Evolutionary conservation across 2,329 filamentous ascomycete species (phyloP), one percentile per base, ranked within the genome.

Genomic region (Neonectria punicea): DNA sequence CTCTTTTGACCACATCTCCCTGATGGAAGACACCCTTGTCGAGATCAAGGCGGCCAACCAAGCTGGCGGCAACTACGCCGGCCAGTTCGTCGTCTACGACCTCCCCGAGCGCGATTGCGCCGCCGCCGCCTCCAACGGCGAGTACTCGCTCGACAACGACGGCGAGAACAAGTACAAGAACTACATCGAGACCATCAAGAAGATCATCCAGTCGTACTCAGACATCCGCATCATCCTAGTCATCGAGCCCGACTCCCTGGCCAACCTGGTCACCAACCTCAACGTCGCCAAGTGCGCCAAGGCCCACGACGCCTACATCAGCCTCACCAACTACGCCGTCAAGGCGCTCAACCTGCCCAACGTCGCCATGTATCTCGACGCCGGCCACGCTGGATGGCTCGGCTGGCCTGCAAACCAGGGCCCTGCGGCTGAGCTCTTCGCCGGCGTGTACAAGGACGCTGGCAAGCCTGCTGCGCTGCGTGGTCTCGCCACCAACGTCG

Each of bases 61-160:
- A 59, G 77, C 76, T 36, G 78, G 78, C 9, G 75, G 68, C 25
- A 78, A 79, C 55, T 83, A 85, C 63, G 83, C 81, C 11, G 85
- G 80, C 5, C 80, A 83, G 54, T 81, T 88, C 49, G 86, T 88
- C 57, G 82, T 89, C 60, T 88, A 88, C 73, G 82, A 88, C 74
- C 81, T 88, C 3, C 86, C 86, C 13, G 85, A 87, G 72, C 84
- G 86, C 74, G 86, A 88, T 78, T 89, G 86, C 70, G 82, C 85
- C 30, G 86, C 86, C 4, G 81, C 82, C 9, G 86, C 86, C 13
- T 87, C 85, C 70, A 88, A 88, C 71, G 86, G 86, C 74, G 86
- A 88, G 75, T 85, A 82, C 64, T 76, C 81, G 5, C 81, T 87
- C 36, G 82, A 81, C 47, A 76, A 86, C 60, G 80, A 81, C n/a